phyloP scores from a whole-genome alignment of 1,139 yeast species.

The Suhomyces guaymorum region DNA sequence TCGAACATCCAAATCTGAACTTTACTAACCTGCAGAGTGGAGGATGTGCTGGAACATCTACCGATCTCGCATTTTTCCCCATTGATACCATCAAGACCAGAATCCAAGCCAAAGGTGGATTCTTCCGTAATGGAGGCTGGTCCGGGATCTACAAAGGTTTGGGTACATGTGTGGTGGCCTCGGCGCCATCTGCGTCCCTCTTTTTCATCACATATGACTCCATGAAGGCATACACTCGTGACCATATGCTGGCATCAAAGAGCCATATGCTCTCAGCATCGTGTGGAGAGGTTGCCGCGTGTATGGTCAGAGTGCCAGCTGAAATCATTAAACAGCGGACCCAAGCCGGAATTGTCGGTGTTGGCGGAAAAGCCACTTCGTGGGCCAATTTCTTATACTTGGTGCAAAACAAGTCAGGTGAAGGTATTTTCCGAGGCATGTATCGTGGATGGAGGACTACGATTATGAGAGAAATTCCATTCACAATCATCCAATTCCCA shows the following conservation, averaged over 20 bases:
- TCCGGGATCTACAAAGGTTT: conserved; percentile 86
- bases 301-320: conserved; percentile 92
- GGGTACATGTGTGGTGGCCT: conserved; percentile 91
- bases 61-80: conserved; percentile 93
- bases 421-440: conserved; percentile 73
- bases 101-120: conserved; percentile 93
- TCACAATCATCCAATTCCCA: conserved; percentile 93
- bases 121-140: conserved; percentile 90
- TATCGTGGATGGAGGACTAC: conserved; percentile 95
- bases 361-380: conserved; percentile 57
- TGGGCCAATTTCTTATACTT: conserved; percentile 65
- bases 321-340: conserved; percentile 95
- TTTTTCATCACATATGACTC: conserved; percentile 89
- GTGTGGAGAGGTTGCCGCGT: conserved; percentile 88
- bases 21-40: conserved; percentile 59
- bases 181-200: conserved; percentile 91
- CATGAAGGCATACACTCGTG: conserved; percentile 56
- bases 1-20: background rate
- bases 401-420: conserved; percentile 61
- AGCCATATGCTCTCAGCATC: conserved; percentile 87
- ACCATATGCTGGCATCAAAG: conserved; percentile 38
- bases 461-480: conserved; percentile 91
- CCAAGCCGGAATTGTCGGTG: conserved; percentile 60
- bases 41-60: conserved; percentile 94
- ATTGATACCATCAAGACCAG: conserved; percentile 94